Evolutionary conservation across 164 flowering plant species (phyloP).

Genomic region (Chimonanthus praecox): DNA sequence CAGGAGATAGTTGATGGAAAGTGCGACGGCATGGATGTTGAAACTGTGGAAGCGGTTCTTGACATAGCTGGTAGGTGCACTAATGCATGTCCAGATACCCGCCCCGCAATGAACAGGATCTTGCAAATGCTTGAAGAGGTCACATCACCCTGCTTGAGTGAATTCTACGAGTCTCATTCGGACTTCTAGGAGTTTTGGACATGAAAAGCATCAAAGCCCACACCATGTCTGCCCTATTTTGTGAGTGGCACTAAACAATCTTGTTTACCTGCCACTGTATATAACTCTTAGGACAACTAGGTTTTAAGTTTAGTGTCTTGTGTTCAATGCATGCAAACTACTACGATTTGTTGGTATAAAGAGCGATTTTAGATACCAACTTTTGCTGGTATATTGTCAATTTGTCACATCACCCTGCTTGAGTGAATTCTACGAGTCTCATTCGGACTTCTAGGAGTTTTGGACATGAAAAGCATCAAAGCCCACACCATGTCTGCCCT

Average conservation of each 20-base stretch:
- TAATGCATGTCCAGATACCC: slow-evolving; percentile 66
- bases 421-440: slow-evolving; percentile 83
- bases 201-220: too few relatives aligned
- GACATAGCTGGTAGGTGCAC: slow-evolving; percentile 80
- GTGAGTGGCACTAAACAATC: too few relatives aligned
- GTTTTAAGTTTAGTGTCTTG: too few relatives aligned
- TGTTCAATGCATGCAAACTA: too few relatives aligned
- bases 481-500: too few relatives aligned
- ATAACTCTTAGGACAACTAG: too few relatives aligned
- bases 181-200: slow-evolving; percentile 27
- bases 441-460: slow-evolving; percentile 44
- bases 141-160: slow-evolving; percentile 87
- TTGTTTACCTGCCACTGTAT: too few relatives aligned
- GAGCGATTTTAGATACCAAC: too few relatives aligned
- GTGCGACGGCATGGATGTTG: slow-evolving; percentile 59
- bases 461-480: too few relatives aligned
- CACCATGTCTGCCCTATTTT: too few relatives aligned
- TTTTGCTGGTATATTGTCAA: too few relatives aligned
- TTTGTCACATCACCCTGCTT: slow-evolving; percentile 72
- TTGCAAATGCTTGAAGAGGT: slow-evolving; percentile 82
- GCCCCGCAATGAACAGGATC: slow-evolving; percentile 79
- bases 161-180: slow-evolving; percentile 82
- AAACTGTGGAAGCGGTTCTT: slow-evolving; percentile 72
- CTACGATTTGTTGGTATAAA: too few relatives aligned
- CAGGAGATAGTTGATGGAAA: slow-evolving; percentile 70